These are phyloP conservation scores for Microthyrium microscopicum DNA, from an alignment of 2,329 filamentous ascomycete genomes.

Conservation along the genomic window DNA sequence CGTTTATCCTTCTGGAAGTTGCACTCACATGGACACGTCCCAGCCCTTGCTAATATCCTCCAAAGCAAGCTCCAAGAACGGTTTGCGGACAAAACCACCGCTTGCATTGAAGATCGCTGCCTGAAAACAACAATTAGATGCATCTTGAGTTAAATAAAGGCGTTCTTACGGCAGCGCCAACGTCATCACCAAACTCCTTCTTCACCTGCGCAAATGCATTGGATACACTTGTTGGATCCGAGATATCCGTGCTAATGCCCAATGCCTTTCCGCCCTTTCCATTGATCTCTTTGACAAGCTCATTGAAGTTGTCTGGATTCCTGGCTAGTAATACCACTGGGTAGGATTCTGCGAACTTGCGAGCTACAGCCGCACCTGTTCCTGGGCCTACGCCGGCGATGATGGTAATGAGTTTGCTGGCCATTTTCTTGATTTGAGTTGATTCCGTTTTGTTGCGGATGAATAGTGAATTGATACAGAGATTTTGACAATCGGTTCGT, in stretches of 20 bases:
- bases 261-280: constrained; percentile 49
- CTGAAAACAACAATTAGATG: constrained; percentile 6
- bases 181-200: constrained; percentile 37
- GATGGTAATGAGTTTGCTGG: constrained; percentile 44
- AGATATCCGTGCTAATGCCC: constrained; percentile 51
- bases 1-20: background rate
- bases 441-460: too few species aligned
- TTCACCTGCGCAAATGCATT: constrained; percentile 47
- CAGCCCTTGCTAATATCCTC: constrained; percentile 37
- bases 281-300: constrained; percentile 54
- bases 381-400: constrained; percentile 59
- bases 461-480: too few species aligned
- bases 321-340: constrained; percentile 62
- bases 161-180: constrained; percentile 17
- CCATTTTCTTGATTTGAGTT: too few species aligned
- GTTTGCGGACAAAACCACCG: constrained; percentile 40
- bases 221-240: constrained; percentile 36
- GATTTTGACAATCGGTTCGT: too few species aligned
- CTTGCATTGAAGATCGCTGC: constrained; percentile 58
- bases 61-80: constrained; percentile 43
- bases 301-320: constrained; percentile 44
- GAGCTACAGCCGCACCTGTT: constrained; percentile 45
- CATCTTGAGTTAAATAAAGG: background rate
- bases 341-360: constrained; percentile 46
- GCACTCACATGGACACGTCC: constrained; percentile 31